Evolutionary conservation across 1,284 basidiomycete species (phyloP).

Genomic region (Grifola frondosa): DNA sequence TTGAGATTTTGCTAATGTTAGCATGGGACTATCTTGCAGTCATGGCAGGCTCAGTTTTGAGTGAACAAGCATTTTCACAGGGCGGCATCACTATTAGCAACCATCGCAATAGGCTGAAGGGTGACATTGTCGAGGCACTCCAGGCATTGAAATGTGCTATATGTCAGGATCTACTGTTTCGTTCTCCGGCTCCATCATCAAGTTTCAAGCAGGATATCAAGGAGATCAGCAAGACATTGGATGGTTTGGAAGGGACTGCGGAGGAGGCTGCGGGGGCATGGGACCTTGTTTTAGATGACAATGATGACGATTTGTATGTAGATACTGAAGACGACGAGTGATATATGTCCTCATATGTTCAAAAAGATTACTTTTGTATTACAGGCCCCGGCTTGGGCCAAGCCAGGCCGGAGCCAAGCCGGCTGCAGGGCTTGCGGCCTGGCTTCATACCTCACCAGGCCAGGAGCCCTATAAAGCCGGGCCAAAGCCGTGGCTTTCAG

Average conservation of each 20-base stretch:
- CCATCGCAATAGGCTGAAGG: constrained; percentile 20
- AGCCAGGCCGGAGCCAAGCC: constrained; percentile 13
- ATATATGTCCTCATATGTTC: background rate
- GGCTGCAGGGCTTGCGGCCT: no score
- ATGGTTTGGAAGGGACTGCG: no score
- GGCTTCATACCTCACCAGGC: constrained; percentile 6
- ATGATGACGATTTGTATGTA: constrained; percentile 1
- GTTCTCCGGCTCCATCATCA: constrained; percentile 11
- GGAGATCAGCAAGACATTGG: background rate
- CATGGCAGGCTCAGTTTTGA: constrained; percentile 7
- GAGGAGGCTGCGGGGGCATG: no score
- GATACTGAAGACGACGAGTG: background rate
- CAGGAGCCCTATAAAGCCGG: constrained; percentile 10
- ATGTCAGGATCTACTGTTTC: constrained; percentile 25
- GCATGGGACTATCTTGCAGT: constrained; percentile 9
- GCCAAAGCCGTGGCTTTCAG: constrained; percentile 16
- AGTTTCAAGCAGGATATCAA: background rate
- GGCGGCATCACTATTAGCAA: constrained; percentile 24
- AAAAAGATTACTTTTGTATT: no score
- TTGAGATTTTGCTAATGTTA: no score
- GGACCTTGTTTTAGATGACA: no score
- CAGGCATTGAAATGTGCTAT: constrained; percentile 36
- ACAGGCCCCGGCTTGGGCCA: constrained; percentile 8
- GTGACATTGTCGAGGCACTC: constrained; percentile 36
- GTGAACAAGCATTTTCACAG: constrained; percentile 19